These are phyloP conservation scores for Eucalyptus regnans DNA, from an alignment of 345 rosid genomes.

Conservation along the genomic window DNA sequence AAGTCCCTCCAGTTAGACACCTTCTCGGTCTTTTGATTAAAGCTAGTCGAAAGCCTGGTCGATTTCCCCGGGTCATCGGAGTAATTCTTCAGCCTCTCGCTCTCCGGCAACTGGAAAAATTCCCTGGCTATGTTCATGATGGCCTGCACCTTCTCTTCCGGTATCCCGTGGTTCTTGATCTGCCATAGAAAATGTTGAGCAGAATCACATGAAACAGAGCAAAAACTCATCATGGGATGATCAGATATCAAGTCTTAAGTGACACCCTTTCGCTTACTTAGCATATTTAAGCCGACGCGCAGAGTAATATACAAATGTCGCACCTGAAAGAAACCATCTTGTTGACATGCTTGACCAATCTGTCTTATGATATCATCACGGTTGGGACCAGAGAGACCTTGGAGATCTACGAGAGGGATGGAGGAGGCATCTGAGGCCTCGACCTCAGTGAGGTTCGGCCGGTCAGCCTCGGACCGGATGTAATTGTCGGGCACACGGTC, in stretches of 20 bases:
- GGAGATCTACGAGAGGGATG: slow-evolving; percentile 59
- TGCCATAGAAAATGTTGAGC: background rate
- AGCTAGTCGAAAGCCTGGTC: slow-evolving; percentile 64
- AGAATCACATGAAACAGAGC: background rate
- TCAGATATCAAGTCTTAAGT: background rate
- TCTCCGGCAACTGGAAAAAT: slow-evolving; percentile 53
- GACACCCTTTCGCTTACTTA: background rate
- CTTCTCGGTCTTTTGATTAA: slow-evolving; percentile 50
- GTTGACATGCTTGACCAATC: slow-evolving; percentile 41
- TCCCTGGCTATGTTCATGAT: slow-evolving; percentile 28
- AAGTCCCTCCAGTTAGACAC: slow-evolving; percentile 78
- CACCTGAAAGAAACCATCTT: slow-evolving; percentile 41
- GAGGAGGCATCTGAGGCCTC: slow-evolving; percentile 9
- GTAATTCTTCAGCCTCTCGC: slow-evolving; percentile 55
- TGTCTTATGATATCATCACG: slow-evolving; percentile 15
- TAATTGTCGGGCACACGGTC: slow-evolving; percentile 36
- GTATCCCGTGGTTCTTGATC: slow-evolving; percentile 71
- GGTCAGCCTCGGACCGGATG: slow-evolving; percentile 50
- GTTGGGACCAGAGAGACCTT: slow-evolving; percentile 28
- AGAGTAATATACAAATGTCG: background rate
- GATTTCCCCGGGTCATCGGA: slow-evolving; percentile 53
- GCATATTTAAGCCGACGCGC: background rate
- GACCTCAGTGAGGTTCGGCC: slow-evolving; percentile 45
- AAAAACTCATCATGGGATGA: background rate
- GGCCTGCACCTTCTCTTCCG: slow-evolving; percentile 9